Evolutionary conservation across 2,329 filamentous ascomycete species (phyloP).

Genomic region (Teratosphaeria destructans): DNA sequence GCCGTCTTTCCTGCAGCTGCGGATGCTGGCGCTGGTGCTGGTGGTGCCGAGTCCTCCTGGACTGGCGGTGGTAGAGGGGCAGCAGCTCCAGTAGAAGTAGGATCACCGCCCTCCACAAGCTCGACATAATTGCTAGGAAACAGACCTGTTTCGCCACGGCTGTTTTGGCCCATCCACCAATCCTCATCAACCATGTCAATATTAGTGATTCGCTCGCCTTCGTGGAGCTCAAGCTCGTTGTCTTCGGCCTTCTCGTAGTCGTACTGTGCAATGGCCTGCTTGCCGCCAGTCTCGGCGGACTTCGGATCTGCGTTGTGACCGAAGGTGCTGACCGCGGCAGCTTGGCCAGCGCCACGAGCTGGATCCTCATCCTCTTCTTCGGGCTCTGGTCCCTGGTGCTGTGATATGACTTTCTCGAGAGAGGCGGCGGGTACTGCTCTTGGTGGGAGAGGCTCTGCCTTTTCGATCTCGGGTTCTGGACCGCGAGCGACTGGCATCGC

Average conservation of each 20-base stretch:
- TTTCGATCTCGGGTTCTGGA: slow-evolving; percentile 37
- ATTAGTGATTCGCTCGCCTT: slow-evolving; percentile 79
- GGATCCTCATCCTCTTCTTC: slow-evolving; percentile 49
- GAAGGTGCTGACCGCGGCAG: slow-evolving; percentile 35
- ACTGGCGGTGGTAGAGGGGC: slow-evolving; percentile 31
- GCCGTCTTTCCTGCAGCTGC: slow-evolving; percentile 47
- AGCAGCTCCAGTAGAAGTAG: slow-evolving; percentile 27
- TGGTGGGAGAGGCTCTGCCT: slow-evolving; percentile 36
- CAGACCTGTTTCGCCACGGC: slow-evolving; percentile 70
- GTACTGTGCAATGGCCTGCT: slow-evolving; percentile 72
- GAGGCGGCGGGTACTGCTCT: slow-evolving; percentile 54
- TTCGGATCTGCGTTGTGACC: slow-evolving; percentile 32
- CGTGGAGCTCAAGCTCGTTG: slow-evolving; percentile 84
- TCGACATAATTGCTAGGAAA: slow-evolving; percentile 98
- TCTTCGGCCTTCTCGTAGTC: slow-evolving; percentile 98
- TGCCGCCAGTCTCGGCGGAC: slow-evolving; percentile 41
- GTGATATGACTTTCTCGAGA: slow-evolving; percentile 51
- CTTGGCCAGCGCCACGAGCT: slow-evolving; percentile 44
- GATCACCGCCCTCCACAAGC: slow-evolving; percentile 48
- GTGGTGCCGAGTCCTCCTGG: slow-evolving; percentile 16
- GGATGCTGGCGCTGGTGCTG: slow-evolving; percentile 6
- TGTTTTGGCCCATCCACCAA: slow-evolving; percentile 97
- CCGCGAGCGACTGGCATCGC: slow-evolving; percentile 72
- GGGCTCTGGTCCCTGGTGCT: slow-evolving; percentile 53
- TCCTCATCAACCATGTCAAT: slow-evolving; percentile 98